Conservation (phyloP, 2,329 filamentous ascomycete species). For the Trichoderma sp. region DNA sequence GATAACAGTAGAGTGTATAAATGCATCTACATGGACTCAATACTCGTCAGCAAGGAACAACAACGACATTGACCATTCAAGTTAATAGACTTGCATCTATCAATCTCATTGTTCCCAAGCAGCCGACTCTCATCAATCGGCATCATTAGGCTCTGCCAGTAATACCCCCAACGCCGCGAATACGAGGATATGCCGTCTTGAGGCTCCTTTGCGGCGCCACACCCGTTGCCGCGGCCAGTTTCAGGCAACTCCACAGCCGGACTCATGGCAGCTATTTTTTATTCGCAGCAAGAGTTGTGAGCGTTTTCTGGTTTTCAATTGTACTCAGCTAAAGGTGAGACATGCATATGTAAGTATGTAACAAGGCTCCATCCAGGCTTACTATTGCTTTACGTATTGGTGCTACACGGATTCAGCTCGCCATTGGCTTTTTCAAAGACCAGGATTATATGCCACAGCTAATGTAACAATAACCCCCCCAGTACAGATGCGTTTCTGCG, state of each 20-base stretch:
- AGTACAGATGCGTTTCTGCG: neutral
- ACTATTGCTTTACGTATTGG: neutral
- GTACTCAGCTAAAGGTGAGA: neutral
- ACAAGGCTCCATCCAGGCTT: neutral
- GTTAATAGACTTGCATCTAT: neutral
- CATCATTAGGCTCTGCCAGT: neutral
- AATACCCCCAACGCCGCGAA: neutral
- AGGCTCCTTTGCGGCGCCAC: conserved; percentile 8
- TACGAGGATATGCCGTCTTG: neutral
- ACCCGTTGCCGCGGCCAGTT: neutral
- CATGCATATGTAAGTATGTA: neutral
- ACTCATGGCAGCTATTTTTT: neutral
- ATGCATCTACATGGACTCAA: too few relatives aligned
- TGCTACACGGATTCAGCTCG: neutral
- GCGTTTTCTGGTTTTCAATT: neutral
- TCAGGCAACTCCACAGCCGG: neutral
- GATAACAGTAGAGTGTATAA: too few relatives aligned
- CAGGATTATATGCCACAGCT: neutral
- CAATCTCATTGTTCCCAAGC: neutral
- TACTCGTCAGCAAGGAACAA: neutral
- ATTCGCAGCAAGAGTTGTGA: neutral
- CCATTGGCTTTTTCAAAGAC: neutral
- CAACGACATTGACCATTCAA: neutral
- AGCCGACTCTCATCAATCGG: neutral
- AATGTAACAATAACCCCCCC: neutral